Evolutionary conservation across 169 alveolate species (phyloP), one percentile per base, ranked within the genome.

Genomic region (Eimeria praecox): DNA sequence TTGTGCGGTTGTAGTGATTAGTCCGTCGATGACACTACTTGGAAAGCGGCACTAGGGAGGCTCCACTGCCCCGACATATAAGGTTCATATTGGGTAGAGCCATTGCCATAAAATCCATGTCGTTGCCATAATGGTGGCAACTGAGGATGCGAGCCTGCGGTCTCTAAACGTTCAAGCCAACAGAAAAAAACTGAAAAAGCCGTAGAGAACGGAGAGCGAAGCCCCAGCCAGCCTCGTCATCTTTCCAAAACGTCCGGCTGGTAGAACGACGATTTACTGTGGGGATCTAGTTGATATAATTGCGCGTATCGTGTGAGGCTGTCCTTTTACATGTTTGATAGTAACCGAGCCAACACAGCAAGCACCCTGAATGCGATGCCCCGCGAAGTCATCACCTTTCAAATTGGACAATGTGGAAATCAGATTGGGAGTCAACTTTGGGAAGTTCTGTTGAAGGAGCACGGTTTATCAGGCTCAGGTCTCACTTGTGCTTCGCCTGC

Each of bases 381-480:
- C n/a, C 98, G 99, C 82, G 99, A 99, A 98, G 99, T 99, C 49
- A 98, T 99, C 94, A 99, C 99, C 44, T 96, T 99, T 42, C 99
- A 99, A 97, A 99, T 99, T 56, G 99, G 99, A 56, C 99, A 99
- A 97, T 99, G 99, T 96, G 99, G 99, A 73, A 99, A 99, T 96
- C 99, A 99, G 97, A 98, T 99, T 46, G 99, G 99, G 27, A 98
- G 98, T 95, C 99, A 99, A 90, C 99, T 99, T 97, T 99, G 99
- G 99, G 99, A 99, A 95, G 99, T 98, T 95, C 97, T 99, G 44
- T 98, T 99, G 92, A 98, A 97, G 73, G 99, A 99, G 97, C 99
- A 99, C 95, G 99, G 99, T 64, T 98, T 99, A 64, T 85, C 78
- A 14, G 49, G 66, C 24, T 35, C 90, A 12, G 52, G 52, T 16